Base-by-base conservation (phyloP, 208 protist genomes). In the Trypanosoma cruzi region DNA sequence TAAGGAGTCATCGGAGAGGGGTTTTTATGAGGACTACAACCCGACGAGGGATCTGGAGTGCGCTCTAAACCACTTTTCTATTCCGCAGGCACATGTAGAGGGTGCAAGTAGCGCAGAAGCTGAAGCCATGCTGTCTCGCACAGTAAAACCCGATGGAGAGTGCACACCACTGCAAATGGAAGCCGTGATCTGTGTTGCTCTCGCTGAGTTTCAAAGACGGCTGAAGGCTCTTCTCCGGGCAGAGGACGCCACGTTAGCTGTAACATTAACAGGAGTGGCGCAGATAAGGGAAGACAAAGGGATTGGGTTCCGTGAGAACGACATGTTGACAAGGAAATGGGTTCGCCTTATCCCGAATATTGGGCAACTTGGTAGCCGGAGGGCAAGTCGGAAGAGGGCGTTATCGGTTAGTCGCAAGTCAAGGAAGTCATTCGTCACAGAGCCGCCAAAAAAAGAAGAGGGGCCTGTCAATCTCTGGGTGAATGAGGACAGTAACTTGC, bases 21-120 rank as follows among this genome's bases (percentile, higher is more conserved):
- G 3, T 31, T 11, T 29, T n/a, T 7, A 26, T 18, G 22, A 52
- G 2, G 48, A 52, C 1, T 8, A 24, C 3, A 52, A 4, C 22
- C 48, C 48, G 24, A 8, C 77, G 10, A 54, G 59, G 16, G 70
- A 76, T 18, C 64, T 82, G 22, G 36, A 76, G 28, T 65, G 57
- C 28, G 84, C 84, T 0, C 61, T 86, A 42, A 68, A 44, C 5
- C 76, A 90, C 73, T 90, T 82, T 66, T 0, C 29, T 22, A 69
- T 90, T 42, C 37, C 79, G 10, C 20, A 78, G 8, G 26, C 37
- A n/a, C 52, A 64, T 24, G 36, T 80, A 24, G 60, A 73, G 18
- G 66, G 37, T 0, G 68, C 70, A 20, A 68, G 42, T 22, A 60
- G 72, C 3, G 34, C n/a, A 22, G n/a, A 64, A 49, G 48, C 58